Evolutionary conservation across 495 filamentous ascomycete genomes (phyloP).

Genomic region (Aspergillus egyptiacus): DNA sequence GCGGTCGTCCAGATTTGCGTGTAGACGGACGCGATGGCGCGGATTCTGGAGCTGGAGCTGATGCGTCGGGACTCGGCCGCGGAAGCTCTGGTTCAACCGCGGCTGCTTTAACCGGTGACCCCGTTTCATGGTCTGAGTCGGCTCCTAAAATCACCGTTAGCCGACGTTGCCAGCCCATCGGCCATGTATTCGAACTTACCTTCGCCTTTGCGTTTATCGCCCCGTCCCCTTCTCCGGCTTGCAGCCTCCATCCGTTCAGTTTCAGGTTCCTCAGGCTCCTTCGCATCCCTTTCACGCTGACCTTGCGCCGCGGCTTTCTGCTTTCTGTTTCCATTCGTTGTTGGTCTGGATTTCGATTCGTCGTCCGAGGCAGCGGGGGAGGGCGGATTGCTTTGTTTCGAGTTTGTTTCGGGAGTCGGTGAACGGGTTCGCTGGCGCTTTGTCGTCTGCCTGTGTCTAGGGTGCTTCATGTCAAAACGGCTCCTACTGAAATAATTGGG

Average conservation of each 20-base stretch:
- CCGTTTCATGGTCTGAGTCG: conserved; percentile 37
- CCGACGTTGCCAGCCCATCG: not conserved
- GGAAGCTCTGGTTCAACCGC: conserved; percentile 36
- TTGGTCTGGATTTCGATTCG: conserved; percentile 43
- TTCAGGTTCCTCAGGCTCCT: conserved; percentile 61
- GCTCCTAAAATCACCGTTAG: conserved; percentile 13
- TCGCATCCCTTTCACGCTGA: conserved; percentile 66
- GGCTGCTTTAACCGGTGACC: conserved; percentile 35
- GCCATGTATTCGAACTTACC: conserved; percentile 46
- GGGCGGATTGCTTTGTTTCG: conserved; percentile 41
- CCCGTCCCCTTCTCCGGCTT: conserved; percentile 66
- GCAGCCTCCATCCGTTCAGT: conserved; percentile 61
- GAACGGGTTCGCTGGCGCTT: conserved; percentile 73
- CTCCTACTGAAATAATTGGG: not conserved
- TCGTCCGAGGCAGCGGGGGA: conserved; percentile 66
- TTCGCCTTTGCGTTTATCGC: conserved; percentile 67
- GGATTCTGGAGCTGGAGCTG: conserved; percentile 41
- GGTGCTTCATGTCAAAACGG: conserved; percentile 18
- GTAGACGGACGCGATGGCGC: conserved; percentile 40
- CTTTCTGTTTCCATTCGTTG: conserved; percentile 54
- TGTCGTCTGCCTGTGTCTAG: conserved; percentile 48
- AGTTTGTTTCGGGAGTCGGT: conserved; percentile 55
- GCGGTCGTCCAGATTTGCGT: conserved; percentile 64
- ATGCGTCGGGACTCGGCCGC: conserved; percentile 49
- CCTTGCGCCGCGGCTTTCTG: conserved; percentile 59